Evolutionary conservation across 2,329 filamentous ascomycete species (phyloP).

Genomic region (Tympanopsis confertula): DNA sequence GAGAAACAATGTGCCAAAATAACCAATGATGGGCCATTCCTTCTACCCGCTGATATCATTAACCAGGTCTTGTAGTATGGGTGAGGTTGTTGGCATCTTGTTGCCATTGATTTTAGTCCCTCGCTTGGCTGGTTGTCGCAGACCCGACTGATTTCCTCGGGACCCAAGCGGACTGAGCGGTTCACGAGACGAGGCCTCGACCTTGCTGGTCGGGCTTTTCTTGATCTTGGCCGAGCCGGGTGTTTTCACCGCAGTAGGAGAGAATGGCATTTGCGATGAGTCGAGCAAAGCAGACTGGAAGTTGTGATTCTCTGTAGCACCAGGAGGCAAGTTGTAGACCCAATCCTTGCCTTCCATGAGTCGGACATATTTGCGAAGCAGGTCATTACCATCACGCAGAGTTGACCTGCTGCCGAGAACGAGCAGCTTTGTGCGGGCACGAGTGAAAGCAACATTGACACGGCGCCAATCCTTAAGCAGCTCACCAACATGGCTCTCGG

Average conservation of each 20-base stretch:
- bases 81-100: background rate
- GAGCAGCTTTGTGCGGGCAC: conserved; percentile 57
- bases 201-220: background rate
- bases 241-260: background rate
- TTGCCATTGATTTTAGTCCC: background rate
- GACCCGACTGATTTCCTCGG: background rate
- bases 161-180: background rate
- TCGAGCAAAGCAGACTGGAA: conserved; percentile 29
- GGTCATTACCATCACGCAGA: conserved; percentile 41
- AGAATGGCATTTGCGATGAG: background rate
- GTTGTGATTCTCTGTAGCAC: conserved; percentile 36
- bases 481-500: conserved; percentile 50
- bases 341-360: conserved; percentile 48
- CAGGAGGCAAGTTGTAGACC: conserved; percentile 41
- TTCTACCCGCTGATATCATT: too few relatives aligned
- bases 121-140: background rate
- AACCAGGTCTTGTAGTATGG: background rate
- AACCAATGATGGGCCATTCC: too few relatives aligned
- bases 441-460: conserved; percentile 62
- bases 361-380: conserved; percentile 45
- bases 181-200: background rate
- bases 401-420: conserved; percentile 55
- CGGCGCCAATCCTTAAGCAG: conserved; percentile 59
- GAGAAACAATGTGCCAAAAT: too few relatives aligned
- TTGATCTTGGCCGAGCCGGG: background rate